Conservation (phyloP, 2,329 filamentous ascomycete genomes). For the Chalara sp. region DNA sequence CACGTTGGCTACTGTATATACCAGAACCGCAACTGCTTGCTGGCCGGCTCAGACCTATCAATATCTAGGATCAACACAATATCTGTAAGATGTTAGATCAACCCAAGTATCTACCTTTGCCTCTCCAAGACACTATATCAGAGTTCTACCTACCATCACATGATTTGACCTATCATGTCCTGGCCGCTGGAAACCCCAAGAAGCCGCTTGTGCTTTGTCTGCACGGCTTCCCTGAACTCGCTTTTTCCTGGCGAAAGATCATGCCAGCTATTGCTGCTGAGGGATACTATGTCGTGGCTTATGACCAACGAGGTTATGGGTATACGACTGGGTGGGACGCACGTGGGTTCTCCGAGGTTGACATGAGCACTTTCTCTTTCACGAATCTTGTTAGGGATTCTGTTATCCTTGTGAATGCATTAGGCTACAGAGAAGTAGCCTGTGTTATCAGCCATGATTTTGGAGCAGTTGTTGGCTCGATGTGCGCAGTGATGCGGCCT, state of each 20-base stretch:
- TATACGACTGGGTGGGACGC: slow-evolving; percentile 56
- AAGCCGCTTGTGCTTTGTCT: slow-evolving; percentile 53
- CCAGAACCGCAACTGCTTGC: too few species aligned
- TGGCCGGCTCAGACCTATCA: too few species aligned
- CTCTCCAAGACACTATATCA: slow-evolving; percentile 47
- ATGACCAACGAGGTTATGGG: slow-evolving; percentile 63
- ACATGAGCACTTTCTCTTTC: slow-evolving; percentile 49
- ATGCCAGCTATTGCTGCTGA: slow-evolving; percentile 49
- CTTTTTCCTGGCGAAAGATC: slow-evolving; percentile 63
- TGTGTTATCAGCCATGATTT: slow-evolving; percentile 63
- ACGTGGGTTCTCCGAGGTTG: slow-evolving; percentile 41
- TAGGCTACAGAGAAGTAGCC: slow-evolving; percentile 51
- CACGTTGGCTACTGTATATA: too few species aligned
- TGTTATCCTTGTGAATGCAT: slow-evolving; percentile 50
- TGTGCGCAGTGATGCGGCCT: slow-evolving; percentile 54
- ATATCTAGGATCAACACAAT: too few species aligned
- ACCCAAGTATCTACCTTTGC: slow-evolving; percentile 11
- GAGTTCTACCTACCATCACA: slow-evolving; percentile 52
- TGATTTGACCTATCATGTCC: slow-evolving; percentile 54
- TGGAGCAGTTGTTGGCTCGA: slow-evolving; percentile 52
- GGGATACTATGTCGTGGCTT: slow-evolving; percentile 60
- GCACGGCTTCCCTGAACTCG: slow-evolving; percentile 63
- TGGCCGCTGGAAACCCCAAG: slow-evolving; percentile 42
- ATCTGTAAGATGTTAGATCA: too few species aligned
- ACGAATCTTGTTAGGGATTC: slow-evolving; percentile 56